These are phyloP conservation scores for Botrytis pseudocinerea DNA, from an alignment of 2,329 filamentous ascomycete genomes.

Conservation along the genomic window DNA sequence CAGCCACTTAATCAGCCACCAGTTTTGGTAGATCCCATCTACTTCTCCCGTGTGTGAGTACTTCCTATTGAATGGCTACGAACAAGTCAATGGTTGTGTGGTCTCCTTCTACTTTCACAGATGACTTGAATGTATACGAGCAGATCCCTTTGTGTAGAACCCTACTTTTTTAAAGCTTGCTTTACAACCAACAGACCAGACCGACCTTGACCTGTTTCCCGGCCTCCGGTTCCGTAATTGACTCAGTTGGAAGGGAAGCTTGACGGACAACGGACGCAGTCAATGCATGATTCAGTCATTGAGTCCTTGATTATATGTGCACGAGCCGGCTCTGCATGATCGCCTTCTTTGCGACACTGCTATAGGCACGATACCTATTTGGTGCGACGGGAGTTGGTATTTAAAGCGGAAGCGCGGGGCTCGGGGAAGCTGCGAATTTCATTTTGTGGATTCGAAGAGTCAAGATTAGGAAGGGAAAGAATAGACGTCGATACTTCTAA, in stretches of 20 bases:
- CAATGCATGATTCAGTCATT: not conserved
- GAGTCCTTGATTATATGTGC: conserved; percentile 1
- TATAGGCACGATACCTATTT: not conserved
- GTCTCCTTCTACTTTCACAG: not conserved
- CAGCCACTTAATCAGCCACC: not conserved
- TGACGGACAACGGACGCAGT: conserved; percentile 2
- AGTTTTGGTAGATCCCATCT: not conserved
- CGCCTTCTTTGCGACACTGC: not conserved
- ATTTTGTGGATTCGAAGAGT: not conserved
- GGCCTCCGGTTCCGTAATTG: not conserved
- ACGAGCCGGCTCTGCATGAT: conserved; percentile 27
- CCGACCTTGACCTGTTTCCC: not conserved
- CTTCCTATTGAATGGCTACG: not conserved
- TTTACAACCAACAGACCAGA: not conserved
- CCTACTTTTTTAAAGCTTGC: not conserved
- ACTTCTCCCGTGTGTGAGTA: not conserved
- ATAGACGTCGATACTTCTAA: not conserved
- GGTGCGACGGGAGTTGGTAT: conserved; percentile 7
- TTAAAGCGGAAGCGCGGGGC: not conserved
- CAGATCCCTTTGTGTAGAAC: not conserved
- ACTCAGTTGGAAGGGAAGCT: not conserved
- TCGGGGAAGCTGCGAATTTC: not conserved
- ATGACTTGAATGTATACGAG: not conserved
- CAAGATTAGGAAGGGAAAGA: not conserved
- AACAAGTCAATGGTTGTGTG: not conserved